Evolutionary conservation across 495 filamentous ascomycete species (phyloP), one percentile per base, ranked within the genome.

Genomic region (Penicillium silybi): DNA sequence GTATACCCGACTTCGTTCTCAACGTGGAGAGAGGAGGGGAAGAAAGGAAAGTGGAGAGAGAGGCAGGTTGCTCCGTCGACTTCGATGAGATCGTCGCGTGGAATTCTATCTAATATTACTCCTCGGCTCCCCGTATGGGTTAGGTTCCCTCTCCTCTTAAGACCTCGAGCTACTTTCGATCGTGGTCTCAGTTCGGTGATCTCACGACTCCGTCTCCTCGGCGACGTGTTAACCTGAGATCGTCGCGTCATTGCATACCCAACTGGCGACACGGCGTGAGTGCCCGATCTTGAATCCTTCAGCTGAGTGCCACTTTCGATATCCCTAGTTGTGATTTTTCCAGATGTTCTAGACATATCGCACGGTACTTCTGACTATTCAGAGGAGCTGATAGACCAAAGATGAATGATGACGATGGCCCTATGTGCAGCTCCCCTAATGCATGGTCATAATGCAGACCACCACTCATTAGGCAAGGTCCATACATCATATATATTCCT

Each of bases 171-270:
- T 23, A 23, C 18, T 23, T 26, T 27, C 26, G 6, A 46, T 35
- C 18, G 34, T 40, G 27, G 17, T 45, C 26, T 6, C 15, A 13
- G 32, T 11, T 44, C 22, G 47, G 44, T 57, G 54, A 53, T 57
- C 54, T 53, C 54, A 53, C 41, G 32, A 57, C 45, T 51, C 43
- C 13, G 59, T 62, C 59, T 48, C 59, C 59, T 53, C 45, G 59
- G 56, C 52, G 59, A 62, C 56, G 41, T 6, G 52, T 44, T 55
- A 42, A 37, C 18, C 23, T 42, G 52, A 27, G 52, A 59, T 62
- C 52, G 56, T 59, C 55, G 44, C 46, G 53, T 56, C 54, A 61
- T 62, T 64, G 55, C 61, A 62, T 64, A 58, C 61, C 61, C 61
- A 62, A 64, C 61, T 48, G 37, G 19, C 41, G 45, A 29, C 4